phyloP scores from a whole-genome alignment of 345 rosid species.

The Dipteronia dyeriana region DNA sequence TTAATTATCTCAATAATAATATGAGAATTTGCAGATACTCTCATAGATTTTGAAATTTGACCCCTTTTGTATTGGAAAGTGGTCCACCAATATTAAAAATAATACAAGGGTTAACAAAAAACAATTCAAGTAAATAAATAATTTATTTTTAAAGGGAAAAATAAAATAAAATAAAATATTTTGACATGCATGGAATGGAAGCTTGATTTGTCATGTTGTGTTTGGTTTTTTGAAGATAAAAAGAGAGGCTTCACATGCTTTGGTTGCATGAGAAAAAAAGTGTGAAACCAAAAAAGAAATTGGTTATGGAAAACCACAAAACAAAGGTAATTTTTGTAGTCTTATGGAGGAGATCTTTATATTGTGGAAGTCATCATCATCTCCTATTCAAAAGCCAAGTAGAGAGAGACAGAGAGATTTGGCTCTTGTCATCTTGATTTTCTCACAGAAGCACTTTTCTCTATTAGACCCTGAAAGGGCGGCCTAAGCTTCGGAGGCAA shows the following conservation, averaged over 20 bases:
- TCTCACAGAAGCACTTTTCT: constrained; percentile 23
- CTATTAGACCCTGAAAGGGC: constrained; percentile 30
- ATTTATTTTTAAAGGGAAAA: not conserved
- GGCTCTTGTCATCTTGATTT: constrained; percentile 13
- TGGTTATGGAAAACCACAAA: constrained; percentile 24
- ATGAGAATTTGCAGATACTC: constrained; percentile 22
- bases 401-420: not conserved
- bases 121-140: constrained; percentile 26
- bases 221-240: constrained; percentile 29
- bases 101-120: constrained; percentile 11
- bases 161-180: constrained; percentile 15
- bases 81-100: constrained; percentile 18
- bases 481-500: constrained; percentile 40
- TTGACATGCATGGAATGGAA: constrained; percentile 24
- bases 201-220: constrained; percentile 45
- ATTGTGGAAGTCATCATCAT: constrained; percentile 18
- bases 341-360: constrained; percentile 34
- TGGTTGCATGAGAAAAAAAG: constrained; percentile 9
- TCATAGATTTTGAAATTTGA: constrained; percentile 28
- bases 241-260: not conserved
- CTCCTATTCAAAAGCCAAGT: constrained; percentile 13
- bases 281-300: constrained; percentile 26
- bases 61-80: constrained; percentile 25
- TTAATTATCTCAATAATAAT: not conserved
- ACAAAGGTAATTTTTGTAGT: constrained; percentile 23